A percentile compares a stretch with the other conserved stretches of the same genome.
These are phyloP conservation scores for Phytophthora brassicae DNA, from an alignment of 352 stramenopile species.

Conservation along the genomic window DNA sequence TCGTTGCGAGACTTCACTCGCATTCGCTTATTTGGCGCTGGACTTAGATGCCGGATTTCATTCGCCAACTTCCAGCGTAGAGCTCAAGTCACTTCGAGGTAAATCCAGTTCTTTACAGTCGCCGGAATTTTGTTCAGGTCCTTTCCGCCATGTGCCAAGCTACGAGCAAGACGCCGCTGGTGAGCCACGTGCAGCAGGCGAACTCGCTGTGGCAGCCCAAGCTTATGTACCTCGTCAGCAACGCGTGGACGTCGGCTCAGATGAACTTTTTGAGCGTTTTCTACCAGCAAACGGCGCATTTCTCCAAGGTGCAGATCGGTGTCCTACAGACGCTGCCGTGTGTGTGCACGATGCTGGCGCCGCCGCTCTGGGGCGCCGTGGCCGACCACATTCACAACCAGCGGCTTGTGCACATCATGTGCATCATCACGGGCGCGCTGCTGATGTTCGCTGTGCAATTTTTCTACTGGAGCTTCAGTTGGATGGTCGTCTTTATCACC, in stretches of 20 bases:
- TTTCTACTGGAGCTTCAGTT: conserved; percentile 50
- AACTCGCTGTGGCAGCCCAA: conserved; percentile 62
- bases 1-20: too few relatives aligned
- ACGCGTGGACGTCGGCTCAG: conserved; percentile 61
- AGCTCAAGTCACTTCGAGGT: not conserved
- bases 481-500: conserved; percentile 53
- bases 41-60: too few relatives aligned
- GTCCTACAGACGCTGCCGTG: conserved; percentile 69
- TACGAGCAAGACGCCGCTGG: conserved; percentile 32
- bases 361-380: conserved; percentile 74
- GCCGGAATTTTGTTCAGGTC: not conserved
- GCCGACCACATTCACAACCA: conserved; percentile 70
- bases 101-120: not conserved
- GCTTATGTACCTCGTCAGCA: conserved; percentile 76
- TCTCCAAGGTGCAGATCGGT: conserved; percentile 79
- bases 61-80: conserved; percentile 23
- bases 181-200: conserved; percentile 4
- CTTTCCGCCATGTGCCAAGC: conserved; percentile 27
- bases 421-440: conserved; percentile 56
- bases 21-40: too few relatives aligned
- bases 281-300: conserved; percentile 62
- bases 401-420: conserved; percentile 61
- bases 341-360: conserved; percentile 64
- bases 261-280: conserved; percentile 80
- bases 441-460: conserved; percentile 65